Percentiles rank a stretch among this genome's conserved stretches.
Conservation (phyloP, 768 basidiomycete genomes). For the Lactarius psammicola region DNA sequence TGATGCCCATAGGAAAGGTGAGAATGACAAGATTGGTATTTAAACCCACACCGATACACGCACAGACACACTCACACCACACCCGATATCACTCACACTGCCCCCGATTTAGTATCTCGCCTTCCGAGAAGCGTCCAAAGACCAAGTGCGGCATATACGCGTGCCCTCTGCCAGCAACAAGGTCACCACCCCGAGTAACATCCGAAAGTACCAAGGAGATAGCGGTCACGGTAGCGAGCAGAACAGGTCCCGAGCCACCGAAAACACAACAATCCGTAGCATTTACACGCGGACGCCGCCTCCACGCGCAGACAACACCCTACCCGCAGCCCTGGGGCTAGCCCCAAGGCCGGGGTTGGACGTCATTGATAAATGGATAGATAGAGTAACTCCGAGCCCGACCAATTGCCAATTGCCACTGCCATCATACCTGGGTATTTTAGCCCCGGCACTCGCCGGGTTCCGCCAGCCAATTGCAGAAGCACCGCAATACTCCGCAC, state of each 20-base stretch:
- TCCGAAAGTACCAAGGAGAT: not conserved
- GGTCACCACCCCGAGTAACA: conserved; percentile 4
- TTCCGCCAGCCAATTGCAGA: not conserved
- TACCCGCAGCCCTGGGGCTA: conserved; percentile 20
- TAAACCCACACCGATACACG: conserved; percentile 5
- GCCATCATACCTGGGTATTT: not conserved
- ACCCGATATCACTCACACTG: conserved; percentile 1
- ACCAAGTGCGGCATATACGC: not conserved
- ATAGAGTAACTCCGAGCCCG: conserved; percentile 17
- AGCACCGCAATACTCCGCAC: not conserved
- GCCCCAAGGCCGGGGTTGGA: not conserved
- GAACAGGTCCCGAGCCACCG: conserved; percentile 17
- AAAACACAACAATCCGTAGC: not conserved
- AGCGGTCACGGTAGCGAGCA: conserved; percentile 7
- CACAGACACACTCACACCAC: not conserved
- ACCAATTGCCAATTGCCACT: not conserved
- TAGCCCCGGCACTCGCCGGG: not conserved
- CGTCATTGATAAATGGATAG: conserved; percentile 21
- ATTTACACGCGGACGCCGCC: not conserved
- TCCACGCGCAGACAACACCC: conserved; percentile 4
- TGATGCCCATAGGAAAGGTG: not conserved
- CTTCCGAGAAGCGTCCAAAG: not conserved
- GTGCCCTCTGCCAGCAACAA: not conserved
- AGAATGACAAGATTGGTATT: conserved; percentile 19
- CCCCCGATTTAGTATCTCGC: conserved; percentile 1